phyloP scores from a whole-genome alignment of 2,329 filamentous ascomycete species.

The Epichloe hybrida region DNA sequence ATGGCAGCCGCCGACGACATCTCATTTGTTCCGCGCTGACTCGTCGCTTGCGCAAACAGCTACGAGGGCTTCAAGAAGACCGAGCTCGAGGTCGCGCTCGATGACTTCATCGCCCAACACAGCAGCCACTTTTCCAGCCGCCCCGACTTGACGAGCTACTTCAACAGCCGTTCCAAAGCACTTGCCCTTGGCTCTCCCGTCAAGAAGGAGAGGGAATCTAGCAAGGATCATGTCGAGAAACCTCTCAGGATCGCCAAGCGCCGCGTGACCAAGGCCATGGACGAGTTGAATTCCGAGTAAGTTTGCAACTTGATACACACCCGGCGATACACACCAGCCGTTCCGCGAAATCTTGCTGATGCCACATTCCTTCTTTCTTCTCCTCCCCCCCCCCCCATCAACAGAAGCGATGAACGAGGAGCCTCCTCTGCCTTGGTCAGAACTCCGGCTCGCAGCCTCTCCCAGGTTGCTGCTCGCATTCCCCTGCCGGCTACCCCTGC shows the following conservation, averaged over 20 bases:
- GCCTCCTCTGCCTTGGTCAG: slow-evolving; percentile 32
- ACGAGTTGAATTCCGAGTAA: slow-evolving; percentile 34
- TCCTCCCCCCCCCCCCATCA: neutral
- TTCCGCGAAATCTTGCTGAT: neutral
- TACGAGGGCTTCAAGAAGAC: slow-evolving; percentile 60
- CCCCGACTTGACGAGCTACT: slow-evolving; percentile 58
- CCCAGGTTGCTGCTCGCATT: slow-evolving; percentile 43
- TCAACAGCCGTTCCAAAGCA: slow-evolving; percentile 49
- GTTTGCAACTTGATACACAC: slow-evolving; percentile 10
- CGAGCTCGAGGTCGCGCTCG: slow-evolving; percentile 64
- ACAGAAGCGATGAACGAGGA: slow-evolving; percentile 20
- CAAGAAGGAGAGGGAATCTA: slow-evolving; percentile 37
- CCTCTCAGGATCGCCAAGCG: slow-evolving; percentile 33
- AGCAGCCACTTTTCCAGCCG: slow-evolving; percentile 49
- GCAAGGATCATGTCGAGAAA: slow-evolving; percentile 23
- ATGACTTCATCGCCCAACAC: slow-evolving; percentile 60
- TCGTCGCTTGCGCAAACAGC: slow-evolving; percentile 26
- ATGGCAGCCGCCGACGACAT: neutral
- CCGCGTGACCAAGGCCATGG: slow-evolving; percentile 28
- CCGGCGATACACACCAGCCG: too few relatives aligned
- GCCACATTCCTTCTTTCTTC: too few relatives aligned
- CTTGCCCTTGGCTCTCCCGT: slow-evolving; percentile 44
- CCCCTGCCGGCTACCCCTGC: slow-evolving; percentile 71
- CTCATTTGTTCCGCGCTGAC: too few relatives aligned
- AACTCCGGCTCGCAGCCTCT: slow-evolving; percentile 37